Percentiles rank a stretch among this genome's conserved stretches.
Conservation (phyloP, 805 yeast species). For the Candida manassasensis region DNA sequence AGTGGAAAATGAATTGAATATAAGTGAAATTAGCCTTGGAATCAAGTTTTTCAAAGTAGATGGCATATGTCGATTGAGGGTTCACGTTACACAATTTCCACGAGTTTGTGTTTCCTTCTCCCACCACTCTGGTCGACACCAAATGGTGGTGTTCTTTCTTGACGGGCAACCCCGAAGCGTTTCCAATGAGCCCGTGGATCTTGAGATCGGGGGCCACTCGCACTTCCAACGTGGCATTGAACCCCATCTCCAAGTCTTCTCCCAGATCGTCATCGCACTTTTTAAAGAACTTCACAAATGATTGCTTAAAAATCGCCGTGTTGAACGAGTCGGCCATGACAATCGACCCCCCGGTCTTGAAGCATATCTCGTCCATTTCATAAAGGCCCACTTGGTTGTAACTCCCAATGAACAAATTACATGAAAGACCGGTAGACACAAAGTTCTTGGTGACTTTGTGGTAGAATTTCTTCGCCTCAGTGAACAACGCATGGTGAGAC, state of each 20-base stretch:
- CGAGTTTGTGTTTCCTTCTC: conserved; percentile 49
- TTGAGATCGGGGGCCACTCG: conserved; percentile 47
- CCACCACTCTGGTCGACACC: conserved; percentile 36
- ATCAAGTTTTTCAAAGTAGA: conserved; percentile 50
- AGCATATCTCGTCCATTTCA: conserved; percentile 58
- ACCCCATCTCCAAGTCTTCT: conserved; percentile 46
- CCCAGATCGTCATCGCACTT: conserved; percentile 20
- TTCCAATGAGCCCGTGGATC: conserved; percentile 59
- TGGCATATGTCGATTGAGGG: conserved; percentile 55
- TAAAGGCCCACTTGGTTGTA: conserved; percentile 66
- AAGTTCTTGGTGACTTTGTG: conserved; percentile 43
- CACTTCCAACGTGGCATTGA: conserved; percentile 57
- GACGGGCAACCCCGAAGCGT: conserved; percentile 45
- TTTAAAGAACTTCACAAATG: conserved; percentile 49
- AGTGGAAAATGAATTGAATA: conserved; percentile 54
- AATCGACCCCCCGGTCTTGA: conserved; percentile 58
- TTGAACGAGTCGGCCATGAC: conserved; percentile 62
- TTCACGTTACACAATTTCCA: conserved; percentile 57
- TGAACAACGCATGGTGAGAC: conserved; percentile 26
- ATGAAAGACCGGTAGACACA: conserved; percentile 48
- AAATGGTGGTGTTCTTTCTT: conserved; percentile 22
- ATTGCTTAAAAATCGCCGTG: conserved; percentile 65
- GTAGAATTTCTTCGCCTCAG: conserved; percentile 43
- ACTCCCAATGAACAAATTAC: conserved; percentile 58
- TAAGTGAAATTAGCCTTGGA: conserved; percentile 25